Percentiles rank a stretch among this genome's conserved stretches.
Evolutionary conservation across 2,329 filamentous ascomycete genomes (phyloP).

Genomic region (Thielaviopsis musarum): DNA sequence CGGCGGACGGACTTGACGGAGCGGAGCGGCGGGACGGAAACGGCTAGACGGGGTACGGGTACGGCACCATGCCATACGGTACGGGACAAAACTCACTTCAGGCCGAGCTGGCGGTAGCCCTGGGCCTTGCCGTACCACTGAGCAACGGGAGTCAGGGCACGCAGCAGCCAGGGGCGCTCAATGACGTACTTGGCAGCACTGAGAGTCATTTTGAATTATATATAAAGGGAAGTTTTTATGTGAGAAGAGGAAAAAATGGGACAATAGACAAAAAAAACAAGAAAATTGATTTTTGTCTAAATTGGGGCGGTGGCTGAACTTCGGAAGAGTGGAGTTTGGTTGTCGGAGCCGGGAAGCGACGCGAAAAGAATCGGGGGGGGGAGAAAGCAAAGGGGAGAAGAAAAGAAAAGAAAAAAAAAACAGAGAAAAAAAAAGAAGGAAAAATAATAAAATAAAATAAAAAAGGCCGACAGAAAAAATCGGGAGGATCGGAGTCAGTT

Average conservation of each 20-base stretch:
- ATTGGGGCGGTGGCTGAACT: conserved; percentile 12
- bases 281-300: neutral
- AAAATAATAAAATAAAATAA: neutral
- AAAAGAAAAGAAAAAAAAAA: neutral
- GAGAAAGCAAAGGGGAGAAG: neutral
- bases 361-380: neutral
- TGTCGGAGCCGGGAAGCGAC: neutral
- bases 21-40: neutral
- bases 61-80: neutral
- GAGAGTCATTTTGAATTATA: conserved; percentile 38
- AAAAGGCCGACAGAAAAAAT: neutral
- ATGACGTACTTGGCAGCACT: conserved; percentile 58
- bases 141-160: conserved; percentile 54
- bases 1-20: neutral
- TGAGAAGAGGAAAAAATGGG: neutral
- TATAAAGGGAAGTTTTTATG: neutral
- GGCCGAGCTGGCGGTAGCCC: conserved; percentile 83
- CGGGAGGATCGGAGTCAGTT: conserved; percentile 6
- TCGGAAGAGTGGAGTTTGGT: conserved; percentile 15
- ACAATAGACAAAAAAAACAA: neutral
- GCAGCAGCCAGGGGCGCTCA: conserved; percentile 66
- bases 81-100: conserved; percentile 41
- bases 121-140: conserved; percentile 79
- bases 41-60: neutral
- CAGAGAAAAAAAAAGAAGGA: neutral